Base-by-base conservation (phyloP, 768 basidiomycete species). In the Amanita fuliginea region DNA sequence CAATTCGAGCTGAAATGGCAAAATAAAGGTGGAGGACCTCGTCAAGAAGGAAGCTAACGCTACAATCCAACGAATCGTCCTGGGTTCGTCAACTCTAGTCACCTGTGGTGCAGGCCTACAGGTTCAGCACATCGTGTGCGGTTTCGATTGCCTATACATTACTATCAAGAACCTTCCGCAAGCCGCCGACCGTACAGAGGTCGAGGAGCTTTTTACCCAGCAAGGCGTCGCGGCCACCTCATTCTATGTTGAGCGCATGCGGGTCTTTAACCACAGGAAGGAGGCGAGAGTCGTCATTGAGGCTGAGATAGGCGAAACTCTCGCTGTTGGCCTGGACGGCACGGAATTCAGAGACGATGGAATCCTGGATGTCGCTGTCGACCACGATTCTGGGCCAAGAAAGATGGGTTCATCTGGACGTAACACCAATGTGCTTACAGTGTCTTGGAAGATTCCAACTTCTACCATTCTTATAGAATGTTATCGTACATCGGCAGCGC, bases 381-480 rank as follows among this genome's bases (percentile, higher is more conserved):
- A 64, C 37, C 59, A 70, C 33, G 70, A 67, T 42, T 63, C 65
- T 30, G 63, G 62, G 46, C 52, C 64, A 10, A 67, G 67, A 34
- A 65, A 68, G 6, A 77, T 78, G 77, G 70, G 57, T 16, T 63
- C 60, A 7, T 55, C 62, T 2, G 54, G 54, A 4, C 62, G 62
- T 2, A 64, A 66, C 24, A 40, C 59, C 3, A 64, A 76, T 10
- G 63, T 68, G 33, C 56, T 82, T 44, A 70, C 68, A 0, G 67
- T 81, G 35, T 71, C 68, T 13, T 84, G 80, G 77, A 66, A 60
- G 6, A 61, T 63, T 0, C 78, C 80, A 1, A 74, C 72, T 22
- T 56, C 57, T 4, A 61, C 69, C 1, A 70, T 73, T 3, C 3
- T 40, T 16, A 3, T 22, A 1, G 2, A 74, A 70, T 24, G 57